A percentile compares a stretch with the other conserved stretches of the same genome.
Conservation (phyloP, 345 rosid species). For the Triadica sebifera region DNA sequence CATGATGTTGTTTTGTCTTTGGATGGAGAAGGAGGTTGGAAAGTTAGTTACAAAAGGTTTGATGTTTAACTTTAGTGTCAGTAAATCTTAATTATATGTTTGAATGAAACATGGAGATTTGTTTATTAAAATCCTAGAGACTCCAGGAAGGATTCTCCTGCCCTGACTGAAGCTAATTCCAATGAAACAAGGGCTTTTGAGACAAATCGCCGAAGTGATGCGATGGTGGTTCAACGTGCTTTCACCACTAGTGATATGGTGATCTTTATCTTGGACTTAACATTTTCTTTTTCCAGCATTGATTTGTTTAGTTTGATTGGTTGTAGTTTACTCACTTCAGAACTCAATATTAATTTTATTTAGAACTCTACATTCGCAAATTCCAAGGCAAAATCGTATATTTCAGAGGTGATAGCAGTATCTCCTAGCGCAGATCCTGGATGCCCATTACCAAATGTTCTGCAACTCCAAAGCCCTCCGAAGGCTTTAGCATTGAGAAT, state of each 20-base stretch:
- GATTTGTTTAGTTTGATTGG: slow-evolving; percentile 10
- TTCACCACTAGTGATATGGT: slow-evolving; percentile 73
- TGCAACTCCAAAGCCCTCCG: slow-evolving; percentile 59
- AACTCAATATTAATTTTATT: slow-evolving; percentile 28
- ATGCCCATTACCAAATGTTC: slow-evolving; percentile 57
- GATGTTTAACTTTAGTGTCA: slow-evolving; percentile 16
- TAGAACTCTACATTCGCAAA: slow-evolving; percentile 56
- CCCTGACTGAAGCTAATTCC: slow-evolving; percentile 43
- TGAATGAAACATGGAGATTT: background rate
- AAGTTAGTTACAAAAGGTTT: slow-evolving; percentile 78
- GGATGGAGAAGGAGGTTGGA: slow-evolving; percentile 98
- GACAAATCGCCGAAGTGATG: slow-evolving; percentile 75
- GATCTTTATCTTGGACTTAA: slow-evolving; percentile 6
- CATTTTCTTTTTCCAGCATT: background rate
- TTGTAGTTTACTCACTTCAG: slow-evolving; percentile 16
- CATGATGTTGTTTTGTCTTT: slow-evolving; percentile 92
- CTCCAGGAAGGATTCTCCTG: slow-evolving; percentile 63
- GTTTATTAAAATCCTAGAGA: slow-evolving; percentile 22
- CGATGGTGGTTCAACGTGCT: slow-evolving; percentile 83
- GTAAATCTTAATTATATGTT: slow-evolving; percentile 8
- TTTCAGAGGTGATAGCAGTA: slow-evolving; percentile 59
- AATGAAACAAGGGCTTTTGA: slow-evolving; percentile 44
- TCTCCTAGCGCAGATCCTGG: slow-evolving; percentile 50
- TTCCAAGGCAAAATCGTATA: slow-evolving; percentile 58
- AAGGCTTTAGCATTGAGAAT: slow-evolving; percentile 76